Base-by-base conservation (phyloP, 2,329 filamentous ascomycete genomes). In the Penicillium decumbens region DNA sequence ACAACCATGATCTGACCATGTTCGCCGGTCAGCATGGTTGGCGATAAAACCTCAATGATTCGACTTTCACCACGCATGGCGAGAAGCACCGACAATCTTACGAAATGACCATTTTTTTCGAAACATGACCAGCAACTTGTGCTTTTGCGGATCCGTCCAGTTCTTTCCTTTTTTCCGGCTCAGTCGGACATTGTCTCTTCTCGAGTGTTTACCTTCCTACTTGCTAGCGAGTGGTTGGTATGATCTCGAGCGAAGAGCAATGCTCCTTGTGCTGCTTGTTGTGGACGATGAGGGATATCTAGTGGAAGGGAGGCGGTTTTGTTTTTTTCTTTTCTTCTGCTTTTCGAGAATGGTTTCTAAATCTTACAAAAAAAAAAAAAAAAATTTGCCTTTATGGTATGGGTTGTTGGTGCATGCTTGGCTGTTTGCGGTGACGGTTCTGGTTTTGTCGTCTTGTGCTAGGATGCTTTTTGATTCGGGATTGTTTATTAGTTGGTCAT, bases 401-500 rank as follows among this genome's bases (percentile, higher is more conserved):
- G 18, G 33, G 18, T 37, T 20, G 33, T 37, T 8, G 18, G 18
- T 10, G 32, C 32, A 4, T 20, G 15, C 32, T 35, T 10, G 40
- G 25, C 30, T 39, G 25, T 20, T 51, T 41, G 20, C 32, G 29
- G 32, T 18, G 15, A 29, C 27, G 30, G 20, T 41, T 44, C 27
- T 39, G 37, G 24, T 39, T 43, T 42, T 47, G 25, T 5, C 28
- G 20, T 41, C 24, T 47, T 42, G 41, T 41, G 44, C 27, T 27
- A 30, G 15, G 49, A 25, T 43, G 40, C 43, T 23, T 32, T 28
- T 47, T 42, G 49, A 25, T 44, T 45, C 33, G 35, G 41, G 29
- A 27, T 37, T 28, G 18, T 30, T 38, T 6, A 35, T 41, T 41
- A 38, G 41, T 51, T 48, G 45, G 45, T 51, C 49, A 35, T 48